Conservation (phyloP, 1,284 basidiomycete genomes). For the Ceratobasidium papillatum region DNA sequence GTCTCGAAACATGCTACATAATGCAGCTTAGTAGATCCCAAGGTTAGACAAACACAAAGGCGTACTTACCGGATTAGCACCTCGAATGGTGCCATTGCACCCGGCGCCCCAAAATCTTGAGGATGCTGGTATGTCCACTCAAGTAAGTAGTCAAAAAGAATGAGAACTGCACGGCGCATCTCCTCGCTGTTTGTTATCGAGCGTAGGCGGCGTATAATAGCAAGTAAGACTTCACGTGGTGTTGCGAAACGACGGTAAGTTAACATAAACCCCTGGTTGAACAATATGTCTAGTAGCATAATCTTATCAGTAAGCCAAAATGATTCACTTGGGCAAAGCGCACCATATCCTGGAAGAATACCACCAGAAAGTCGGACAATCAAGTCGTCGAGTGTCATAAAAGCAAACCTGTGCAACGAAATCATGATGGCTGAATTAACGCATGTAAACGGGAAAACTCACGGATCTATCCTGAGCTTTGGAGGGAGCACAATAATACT, state of each 20-base stretch:
- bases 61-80: slow-evolving; percentile 76
- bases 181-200: not conserved
- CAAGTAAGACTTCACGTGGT: slow-evolving; percentile 76
- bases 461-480: slow-evolving; percentile 19
- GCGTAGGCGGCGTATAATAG: slow-evolving; percentile 77
- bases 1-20: slow-evolving; percentile 69
- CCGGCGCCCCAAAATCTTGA: slow-evolving; percentile 76
- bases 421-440: not conserved
- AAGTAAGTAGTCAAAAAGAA: slow-evolving; percentile 69
- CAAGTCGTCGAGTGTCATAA: slow-evolving; percentile 23
- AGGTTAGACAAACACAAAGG: slow-evolving; percentile 65
- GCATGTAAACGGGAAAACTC: not conserved
- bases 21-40: slow-evolving; percentile 68
- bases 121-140: slow-evolving; percentile 76
- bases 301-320: not conserved
- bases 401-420: slow-evolving; percentile 20
- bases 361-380: slow-evolving; percentile 25
- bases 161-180: slow-evolving; percentile 7
- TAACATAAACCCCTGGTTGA: slow-evolving; percentile 76
- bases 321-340: slow-evolving; percentile 28
- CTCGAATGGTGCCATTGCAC: slow-evolving; percentile 71
- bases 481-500: slow-evolving; percentile 7
- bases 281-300: slow-evolving; percentile 66
- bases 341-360: not conserved
- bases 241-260: slow-evolving; percentile 80